These are phyloP conservation scores for Phialophora verrucosa DNA, from an alignment of 2,329 filamentous ascomycete species.

Conservation along the genomic window DNA sequence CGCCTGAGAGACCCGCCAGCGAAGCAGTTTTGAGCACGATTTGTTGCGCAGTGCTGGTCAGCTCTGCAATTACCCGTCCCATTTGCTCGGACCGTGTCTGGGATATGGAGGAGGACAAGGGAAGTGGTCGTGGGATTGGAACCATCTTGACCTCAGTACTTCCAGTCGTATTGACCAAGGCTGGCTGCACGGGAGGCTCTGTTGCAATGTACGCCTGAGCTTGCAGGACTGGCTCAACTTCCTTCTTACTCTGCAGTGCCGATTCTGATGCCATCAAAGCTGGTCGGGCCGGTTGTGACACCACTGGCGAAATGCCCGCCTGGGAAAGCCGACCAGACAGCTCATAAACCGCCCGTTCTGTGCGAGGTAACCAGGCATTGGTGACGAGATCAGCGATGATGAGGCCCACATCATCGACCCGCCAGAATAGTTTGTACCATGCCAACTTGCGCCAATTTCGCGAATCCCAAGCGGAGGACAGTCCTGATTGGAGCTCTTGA, in stretches of 20 bases:
- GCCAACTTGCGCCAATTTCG: conserved; percentile 76
- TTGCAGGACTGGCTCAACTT: conserved; percentile 26
- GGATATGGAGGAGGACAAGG: conserved; percentile 79
- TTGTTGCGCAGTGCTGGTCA: conserved; percentile 74
- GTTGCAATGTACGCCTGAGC: conserved; percentile 30
- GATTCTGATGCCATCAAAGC: conserved; percentile 9
- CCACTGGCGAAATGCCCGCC: conserved; percentile 52
- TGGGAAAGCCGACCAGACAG: conserved; percentile 77
- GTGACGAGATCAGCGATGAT: conserved; percentile 79
- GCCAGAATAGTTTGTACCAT: conserved; percentile 97
- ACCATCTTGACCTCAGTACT: conserved; percentile 29
- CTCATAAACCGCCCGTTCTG: conserved; percentile 83
- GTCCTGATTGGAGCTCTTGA: conserved; percentile 77
- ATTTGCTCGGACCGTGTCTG: conserved; percentile 71
- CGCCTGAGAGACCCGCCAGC: conserved; percentile 63
- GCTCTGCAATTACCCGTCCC: conserved; percentile 69
- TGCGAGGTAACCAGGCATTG: conserved; percentile 74
- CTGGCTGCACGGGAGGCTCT: conserved; percentile 24
- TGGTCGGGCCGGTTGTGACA: conserved; percentile 8
- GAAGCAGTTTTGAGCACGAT: conserved; percentile 77
- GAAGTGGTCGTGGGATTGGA: conserved; percentile 39
- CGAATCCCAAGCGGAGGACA: conserved; percentile 78
- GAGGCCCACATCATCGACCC: conserved; percentile 88
- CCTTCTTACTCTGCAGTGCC: not conserved
- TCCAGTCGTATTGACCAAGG: conserved; percentile 39